Evolutionary conservation across 768 basidiomycete genomes (phyloP).

Genomic region (Phanerochaete carnosa): DNA sequence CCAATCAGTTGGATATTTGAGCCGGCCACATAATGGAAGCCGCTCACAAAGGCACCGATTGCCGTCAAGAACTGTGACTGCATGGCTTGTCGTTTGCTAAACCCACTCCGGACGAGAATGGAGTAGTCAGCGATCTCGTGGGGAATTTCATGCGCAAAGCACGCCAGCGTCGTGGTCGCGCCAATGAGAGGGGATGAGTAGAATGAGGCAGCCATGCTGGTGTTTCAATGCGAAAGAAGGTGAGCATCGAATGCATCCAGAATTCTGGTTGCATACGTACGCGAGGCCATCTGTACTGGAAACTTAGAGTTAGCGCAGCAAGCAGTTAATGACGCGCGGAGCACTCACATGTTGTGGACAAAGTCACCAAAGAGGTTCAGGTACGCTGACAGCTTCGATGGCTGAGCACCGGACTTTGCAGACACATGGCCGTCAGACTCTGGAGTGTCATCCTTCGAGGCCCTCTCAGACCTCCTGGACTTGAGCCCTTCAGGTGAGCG

Average conservation of each 20-base stretch:
- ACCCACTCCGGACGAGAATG: constrained; percentile 87
- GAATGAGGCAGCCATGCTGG: constrained; percentile 93
- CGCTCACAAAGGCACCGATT: constrained; percentile 84
- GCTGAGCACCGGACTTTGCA: constrained; percentile 38
- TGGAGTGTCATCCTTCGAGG: constrained; percentile 23
- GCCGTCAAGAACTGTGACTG: constrained; percentile 91
- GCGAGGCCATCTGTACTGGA: constrained; percentile 87
- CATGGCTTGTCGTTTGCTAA: constrained; percentile 91
- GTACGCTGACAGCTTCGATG: constrained; percentile 87
- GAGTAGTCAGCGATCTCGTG: constrained; percentile 98
- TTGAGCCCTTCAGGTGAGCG: constrained; percentile 46
- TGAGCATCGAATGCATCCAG: neutral
- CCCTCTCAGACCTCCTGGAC: constrained; percentile 34
- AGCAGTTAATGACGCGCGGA: neutral
- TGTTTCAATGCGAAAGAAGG: neutral
- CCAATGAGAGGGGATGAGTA: constrained; percentile 93
- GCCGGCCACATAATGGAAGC: neutral
- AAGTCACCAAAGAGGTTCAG: constrained; percentile 93
- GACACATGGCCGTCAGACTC: constrained; percentile 20
- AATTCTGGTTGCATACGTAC: constrained; percentile 40
- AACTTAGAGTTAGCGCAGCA: neutral
- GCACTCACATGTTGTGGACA: constrained; percentile 83
- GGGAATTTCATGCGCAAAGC: constrained; percentile 93
- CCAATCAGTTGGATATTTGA: neutral
- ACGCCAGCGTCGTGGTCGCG: constrained; percentile 91